These are phyloP conservation scores for Microbotryum lychnidis-dioicae DNA, from an alignment of 1,284 basidiomycete species.

Conservation along the genomic window DNA sequence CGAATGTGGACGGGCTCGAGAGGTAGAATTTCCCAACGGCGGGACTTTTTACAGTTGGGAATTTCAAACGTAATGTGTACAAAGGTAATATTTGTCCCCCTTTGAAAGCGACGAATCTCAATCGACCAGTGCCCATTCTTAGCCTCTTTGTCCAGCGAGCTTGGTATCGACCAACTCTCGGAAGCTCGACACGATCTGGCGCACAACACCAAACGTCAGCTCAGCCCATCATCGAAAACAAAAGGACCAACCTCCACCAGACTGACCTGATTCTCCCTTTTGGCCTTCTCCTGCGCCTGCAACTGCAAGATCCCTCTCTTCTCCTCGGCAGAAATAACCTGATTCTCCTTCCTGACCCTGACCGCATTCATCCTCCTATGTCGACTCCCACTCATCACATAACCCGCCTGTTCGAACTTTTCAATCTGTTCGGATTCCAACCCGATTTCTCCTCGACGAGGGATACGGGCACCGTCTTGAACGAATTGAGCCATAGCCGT, in stretches of 20 bases:
- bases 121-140: too few relatives aligned
- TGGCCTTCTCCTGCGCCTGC: constrained; percentile 83
- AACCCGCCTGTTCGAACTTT: constrained; percentile 78
- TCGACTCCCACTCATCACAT: constrained; percentile 93
- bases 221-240: constrained; percentile 50
- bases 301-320: constrained; percentile 86
- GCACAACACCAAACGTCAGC: too few relatives aligned
- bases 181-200: constrained; percentile 31
- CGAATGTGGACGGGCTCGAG: too few relatives aligned
- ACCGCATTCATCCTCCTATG: constrained; percentile 67
- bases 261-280: constrained; percentile 60
- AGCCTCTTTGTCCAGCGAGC: neutral
- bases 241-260: constrained; percentile 35
- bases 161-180: constrained; percentile 32
- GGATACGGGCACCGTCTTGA: constrained; percentile 82
- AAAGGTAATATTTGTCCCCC: too few relatives aligned
- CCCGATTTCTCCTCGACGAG: constrained; percentile 96
- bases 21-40: too few relatives aligned
- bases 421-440: constrained; percentile 79
- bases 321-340: constrained; percentile 90
- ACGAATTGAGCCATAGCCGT: constrained; percentile 94
- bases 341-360: constrained; percentile 95
- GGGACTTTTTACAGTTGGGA: too few relatives aligned
- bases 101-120: too few relatives aligned
- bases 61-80: too few relatives aligned